Base-by-base conservation (phyloP, 371 early-diverging fungal genomes). In the Actinomortierella wolfii region DNA sequence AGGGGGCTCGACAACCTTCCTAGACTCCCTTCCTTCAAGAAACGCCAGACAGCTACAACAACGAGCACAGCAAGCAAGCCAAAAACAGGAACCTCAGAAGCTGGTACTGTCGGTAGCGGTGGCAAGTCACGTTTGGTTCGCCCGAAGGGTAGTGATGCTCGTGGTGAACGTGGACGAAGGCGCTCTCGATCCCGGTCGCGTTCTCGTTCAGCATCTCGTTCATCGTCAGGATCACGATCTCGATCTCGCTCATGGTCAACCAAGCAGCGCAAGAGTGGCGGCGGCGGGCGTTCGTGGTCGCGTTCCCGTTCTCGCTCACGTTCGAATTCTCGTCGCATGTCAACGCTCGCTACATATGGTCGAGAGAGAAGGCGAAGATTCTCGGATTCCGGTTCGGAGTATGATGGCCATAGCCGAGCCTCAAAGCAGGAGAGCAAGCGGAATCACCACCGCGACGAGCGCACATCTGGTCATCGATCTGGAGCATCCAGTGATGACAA, bases 171-270 rank as follows among this genome's bases (percentile, higher is more conserved):
- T 21, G 50, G 64, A n/a, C 67, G 76, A 11, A 57, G 51, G 13
- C 68, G 78, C 49, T 70, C 81, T 4, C 76, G 77, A 34, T 67
- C 78, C 7, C 68, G 76, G 1, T 83, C 83, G 0, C 67, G 81
- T 48, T 78, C 80, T 3, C 68, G 79, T 13, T 68, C 68, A 8
- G 56, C 11, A 0, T 75, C 81, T 55, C 67, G 57, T 1, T 25
- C 23, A 11, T 42, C 58, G 66, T 34, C 34, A 6, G 34, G 7
- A 34, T 34, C 34, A 11, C 34, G 34, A 11, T 34, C 34, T 4
- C 34, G 34, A 11, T 34, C 34, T 11, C 34, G 34, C 4, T 34
- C 34, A 34, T 34, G 34, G 34, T 25, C 54, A 42, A 23, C 41
- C 14, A 41, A 54, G 24, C 34, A 34, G 11, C 34, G 34, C 34